Conservation (phyloP, 2,329 filamentous ascomycete species). For the Monosporascus cannonballus region DNA sequence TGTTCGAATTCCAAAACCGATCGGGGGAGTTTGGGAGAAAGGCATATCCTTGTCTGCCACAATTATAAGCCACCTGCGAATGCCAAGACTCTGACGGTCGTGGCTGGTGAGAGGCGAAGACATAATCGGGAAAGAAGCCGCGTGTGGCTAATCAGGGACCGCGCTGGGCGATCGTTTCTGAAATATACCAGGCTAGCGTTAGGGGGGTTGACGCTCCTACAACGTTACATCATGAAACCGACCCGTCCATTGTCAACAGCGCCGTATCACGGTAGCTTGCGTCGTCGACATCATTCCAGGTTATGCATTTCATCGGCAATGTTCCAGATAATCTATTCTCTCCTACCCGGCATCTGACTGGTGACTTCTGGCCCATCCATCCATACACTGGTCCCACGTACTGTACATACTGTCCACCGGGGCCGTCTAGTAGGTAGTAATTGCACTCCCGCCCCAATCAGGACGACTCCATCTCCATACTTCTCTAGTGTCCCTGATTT, state of each 20-base stretch:
- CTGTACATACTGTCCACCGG: not conserved
- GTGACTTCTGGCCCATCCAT: not conserved
- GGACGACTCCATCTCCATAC: not conserved
- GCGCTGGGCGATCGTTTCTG: not conserved
- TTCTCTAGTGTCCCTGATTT: not conserved
- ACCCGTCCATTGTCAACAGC: not conserved
- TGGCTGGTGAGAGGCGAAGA: not conserved
- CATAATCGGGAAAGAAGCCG: not conserved
- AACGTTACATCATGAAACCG: not conserved
- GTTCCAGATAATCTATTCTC: not conserved
- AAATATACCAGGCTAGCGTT: not conserved
- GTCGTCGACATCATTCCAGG: conserved; percentile 21
- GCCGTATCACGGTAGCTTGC: conserved; percentile 1
- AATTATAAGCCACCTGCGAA: not conserved
- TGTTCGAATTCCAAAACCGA: too few species aligned
- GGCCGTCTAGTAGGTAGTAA: too few species aligned
- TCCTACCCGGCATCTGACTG: not conserved
- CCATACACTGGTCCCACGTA: not conserved
- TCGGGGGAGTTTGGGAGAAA: not conserved
- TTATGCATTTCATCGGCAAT: not conserved
- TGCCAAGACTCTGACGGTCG: not conserved
- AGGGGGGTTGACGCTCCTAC: not conserved
- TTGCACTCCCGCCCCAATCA: not conserved
- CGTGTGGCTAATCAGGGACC: not conserved
- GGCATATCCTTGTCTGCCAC: too few species aligned